phyloP scores from a whole-genome alignment of 495 filamentous ascomycete species.

The Neurospora sp. region DNA sequence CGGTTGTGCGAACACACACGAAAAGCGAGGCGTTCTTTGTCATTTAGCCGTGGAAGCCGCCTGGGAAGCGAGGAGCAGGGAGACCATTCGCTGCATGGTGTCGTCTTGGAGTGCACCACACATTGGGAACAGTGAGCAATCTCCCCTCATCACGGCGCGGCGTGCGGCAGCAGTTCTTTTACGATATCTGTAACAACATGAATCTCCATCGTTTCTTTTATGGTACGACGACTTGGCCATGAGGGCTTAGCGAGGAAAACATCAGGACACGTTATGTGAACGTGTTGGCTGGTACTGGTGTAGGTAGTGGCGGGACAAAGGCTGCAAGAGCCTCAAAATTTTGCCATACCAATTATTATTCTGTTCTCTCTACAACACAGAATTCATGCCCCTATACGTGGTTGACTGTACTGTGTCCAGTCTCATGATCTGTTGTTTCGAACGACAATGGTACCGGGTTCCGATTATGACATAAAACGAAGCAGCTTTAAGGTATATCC shows the following conservation, averaged over 20 bases:
- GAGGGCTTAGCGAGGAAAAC: background rate
- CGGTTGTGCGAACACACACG: background rate
- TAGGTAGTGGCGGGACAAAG: background rate
- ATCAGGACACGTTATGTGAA: background rate
- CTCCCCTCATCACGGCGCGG: background rate
- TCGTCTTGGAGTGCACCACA: background rate
- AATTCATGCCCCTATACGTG: background rate
- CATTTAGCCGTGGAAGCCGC: background rate
- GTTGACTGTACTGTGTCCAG: background rate
- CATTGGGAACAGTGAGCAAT: background rate
- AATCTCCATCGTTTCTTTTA: background rate
- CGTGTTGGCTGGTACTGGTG: background rate
- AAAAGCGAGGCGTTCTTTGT: background rate
- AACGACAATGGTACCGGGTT: background rate
- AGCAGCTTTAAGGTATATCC: background rate
- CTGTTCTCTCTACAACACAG: background rate
- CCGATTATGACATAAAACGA: background rate
- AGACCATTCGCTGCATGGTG: background rate
- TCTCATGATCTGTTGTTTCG: background rate
- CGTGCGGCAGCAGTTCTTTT: background rate
- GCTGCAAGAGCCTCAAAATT: background rate
- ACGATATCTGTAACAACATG: background rate
- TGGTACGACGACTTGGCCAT: background rate
- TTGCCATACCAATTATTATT: background rate
- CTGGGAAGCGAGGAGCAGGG: background rate